These are phyloP conservation scores for Caloboletus firmus DNA, from an alignment of 1,284 basidiomycete species.

Conservation along the genomic window DNA sequence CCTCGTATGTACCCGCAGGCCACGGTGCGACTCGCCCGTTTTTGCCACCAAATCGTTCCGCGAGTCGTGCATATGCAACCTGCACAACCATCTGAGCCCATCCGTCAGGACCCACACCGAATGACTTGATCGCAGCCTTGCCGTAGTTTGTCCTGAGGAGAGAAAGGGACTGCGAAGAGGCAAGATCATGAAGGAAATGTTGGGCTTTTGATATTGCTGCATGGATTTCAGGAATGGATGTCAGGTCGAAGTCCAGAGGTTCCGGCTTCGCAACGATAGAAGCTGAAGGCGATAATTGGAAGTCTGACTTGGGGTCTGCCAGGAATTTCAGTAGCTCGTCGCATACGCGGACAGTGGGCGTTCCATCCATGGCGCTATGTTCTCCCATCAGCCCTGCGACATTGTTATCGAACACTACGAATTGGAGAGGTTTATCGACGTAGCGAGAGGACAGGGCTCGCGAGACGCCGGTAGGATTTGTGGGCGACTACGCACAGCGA, in stretches of 20 bases:
- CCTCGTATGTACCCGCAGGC: slow-evolving; percentile 79
- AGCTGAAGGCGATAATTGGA: slow-evolving; percentile 41
- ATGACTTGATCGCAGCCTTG: slow-evolving; percentile 84
- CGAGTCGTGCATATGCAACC: slow-evolving; percentile 76
- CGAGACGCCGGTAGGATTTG: slow-evolving; percentile 14
- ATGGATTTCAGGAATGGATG: slow-evolving; percentile 40
- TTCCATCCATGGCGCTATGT: slow-evolving; percentile 90
- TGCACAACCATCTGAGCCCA: slow-evolving; percentile 92
- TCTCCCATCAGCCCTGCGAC: slow-evolving; percentile 86
- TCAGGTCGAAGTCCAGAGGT: slow-evolving; percentile 68
- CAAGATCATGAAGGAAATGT: slow-evolving; percentile 58
- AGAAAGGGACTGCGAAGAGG: slow-evolving; percentile 65
- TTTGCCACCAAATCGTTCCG: slow-evolving; percentile 31
- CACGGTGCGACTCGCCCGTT: slow-evolving; percentile 39
- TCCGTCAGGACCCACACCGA: slow-evolving; percentile 85
- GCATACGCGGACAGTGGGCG: slow-evolving; percentile 58
- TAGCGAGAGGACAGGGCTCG: slow-evolving; percentile 69
- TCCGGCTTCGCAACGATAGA: slow-evolving; percentile 30
- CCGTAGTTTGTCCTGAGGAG: slow-evolving; percentile 78
- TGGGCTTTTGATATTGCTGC: slow-evolving; percentile 58
- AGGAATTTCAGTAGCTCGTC: slow-evolving; percentile 71
- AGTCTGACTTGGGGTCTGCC: slow-evolving; percentile 56
- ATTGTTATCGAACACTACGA: slow-evolving; percentile 78
- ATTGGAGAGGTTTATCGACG: slow-evolving; percentile 84
- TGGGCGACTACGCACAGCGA: slow-evolving; percentile 10